A percentile compares a stretch with the other conserved stretches of the same genome.
Conservation (phyloP, 805 yeast species). For the Starmerella roubikii region DNA sequence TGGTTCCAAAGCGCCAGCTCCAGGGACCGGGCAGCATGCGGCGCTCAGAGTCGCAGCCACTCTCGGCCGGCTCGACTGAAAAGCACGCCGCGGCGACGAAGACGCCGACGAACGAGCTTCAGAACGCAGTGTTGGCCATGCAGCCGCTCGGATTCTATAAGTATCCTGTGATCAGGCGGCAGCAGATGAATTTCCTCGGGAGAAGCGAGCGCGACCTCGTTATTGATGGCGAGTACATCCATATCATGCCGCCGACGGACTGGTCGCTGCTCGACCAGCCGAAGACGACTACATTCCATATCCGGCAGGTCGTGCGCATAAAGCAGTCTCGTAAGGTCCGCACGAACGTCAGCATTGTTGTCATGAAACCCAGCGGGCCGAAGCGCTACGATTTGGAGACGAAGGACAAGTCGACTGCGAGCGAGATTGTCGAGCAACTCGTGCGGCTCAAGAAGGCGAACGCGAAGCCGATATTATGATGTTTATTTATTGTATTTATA, state of each 20-base stretch:
- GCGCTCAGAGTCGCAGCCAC: not conserved
- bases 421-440: slow-evolving; percentile 64
- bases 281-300: slow-evolving; percentile 78
- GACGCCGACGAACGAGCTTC: slow-evolving; percentile 3
- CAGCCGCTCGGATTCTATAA: slow-evolving; percentile 47
- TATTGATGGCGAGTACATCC: slow-evolving; percentile 88
- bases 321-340: slow-evolving; percentile 70
- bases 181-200: slow-evolving; percentile 68
- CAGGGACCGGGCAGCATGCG: not conserved
- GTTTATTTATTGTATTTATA: not conserved
- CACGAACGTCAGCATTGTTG: slow-evolving; percentile 66
- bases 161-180: slow-evolving; percentile 80
- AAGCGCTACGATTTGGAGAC: slow-evolving; percentile 87
- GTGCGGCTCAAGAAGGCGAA: slow-evolving; percentile 10
- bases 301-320: slow-evolving; percentile 58
- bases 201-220: slow-evolving; percentile 73
- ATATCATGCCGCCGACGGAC: slow-evolving; percentile 75
- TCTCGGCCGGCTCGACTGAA: not conserved
- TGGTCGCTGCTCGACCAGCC: slow-evolving; percentile 55
- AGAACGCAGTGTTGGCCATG: slow-evolving; percentile 16
- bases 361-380: slow-evolving; percentile 51
- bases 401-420: slow-evolving; percentile 41
- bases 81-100: not conserved
- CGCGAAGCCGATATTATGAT: not conserved
- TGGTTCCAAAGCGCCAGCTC: not conserved